Base-by-base conservation (phyloP, 257 asterid species). In the Parsonsia alboflavescens region DNA sequence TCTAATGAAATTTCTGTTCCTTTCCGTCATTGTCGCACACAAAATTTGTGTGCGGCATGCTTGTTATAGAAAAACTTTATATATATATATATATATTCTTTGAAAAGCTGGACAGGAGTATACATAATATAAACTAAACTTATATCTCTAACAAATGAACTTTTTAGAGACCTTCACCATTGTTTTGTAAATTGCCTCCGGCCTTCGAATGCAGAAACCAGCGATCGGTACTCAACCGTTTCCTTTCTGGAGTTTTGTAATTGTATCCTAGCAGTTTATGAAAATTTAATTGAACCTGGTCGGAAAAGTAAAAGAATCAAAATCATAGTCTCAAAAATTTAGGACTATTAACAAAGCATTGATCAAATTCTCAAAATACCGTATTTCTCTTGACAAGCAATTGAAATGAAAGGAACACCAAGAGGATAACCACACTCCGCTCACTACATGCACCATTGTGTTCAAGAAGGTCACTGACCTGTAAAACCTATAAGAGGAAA, bases 401-500 rank as follows among this genome's bases (percentile, higher is more conserved):
- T 78, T 95, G 99, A 87, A 85, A 90, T 57, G 97, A 90, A 77
- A 95, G 90, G 80, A 92, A 95, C 84, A 86, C 98, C 93, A 90
- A 80, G 68, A 95, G 97, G 75, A 92, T 89, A 58, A 92, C 75
- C 70, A 95, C 98, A 76, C 96, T 92, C 72, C 86, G 86, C 22
- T 90, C 96, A 79, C 89, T 95, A 75, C 96, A 92, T 46, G 94
- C 97, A 68, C 97, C 96, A 66, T 92, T 92, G 79, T 90, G 86
- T 83, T 95, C 99, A 73, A 95, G 86, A 72, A 95, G 80, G 88
- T 95, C 98, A 67, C 97, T 95, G 87, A 90, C 95, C 83, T 95
- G 99, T 77, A 95, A 77, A 75, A 95, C 98, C 99, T 95, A 93
- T 73, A 83, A 71, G 75, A 73, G 72, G 72, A 80, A 83, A 46